These are phyloP conservation scores for Sextonia rubra DNA, from an alignment of 164 flowering plant species.

Conservation along the genomic window DNA sequence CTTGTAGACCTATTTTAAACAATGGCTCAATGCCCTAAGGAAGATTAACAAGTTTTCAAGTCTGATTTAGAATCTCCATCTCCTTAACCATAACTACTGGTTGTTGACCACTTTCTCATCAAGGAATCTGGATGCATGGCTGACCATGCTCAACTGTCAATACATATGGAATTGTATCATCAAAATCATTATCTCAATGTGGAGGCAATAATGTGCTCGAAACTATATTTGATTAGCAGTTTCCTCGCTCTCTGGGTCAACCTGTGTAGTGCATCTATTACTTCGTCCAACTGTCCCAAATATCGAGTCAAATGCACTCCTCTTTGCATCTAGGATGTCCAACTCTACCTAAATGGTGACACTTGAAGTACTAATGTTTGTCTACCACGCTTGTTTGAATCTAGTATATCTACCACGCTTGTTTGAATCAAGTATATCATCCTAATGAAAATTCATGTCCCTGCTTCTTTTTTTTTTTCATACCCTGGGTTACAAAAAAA, in stretches of 20 bases:
- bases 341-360: no score
- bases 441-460: neutral
- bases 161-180: neutral
- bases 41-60: neutral
- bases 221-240: no score
- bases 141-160: no score
- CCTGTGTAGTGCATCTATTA: no score
- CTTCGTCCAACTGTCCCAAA: neutral
- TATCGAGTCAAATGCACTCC: no score
- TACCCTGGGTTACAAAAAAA: no score
- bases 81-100: neutral
- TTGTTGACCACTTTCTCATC: neutral
- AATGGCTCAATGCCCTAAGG: neutral
- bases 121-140: neutral
- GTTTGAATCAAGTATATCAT: neutral
- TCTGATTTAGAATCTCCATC: neutral
- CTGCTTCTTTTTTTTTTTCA: no score
- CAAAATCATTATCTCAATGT: no score
- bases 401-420: no score
- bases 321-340: no score
- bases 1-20: neutral
- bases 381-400: neutral
- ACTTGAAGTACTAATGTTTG: neutral
- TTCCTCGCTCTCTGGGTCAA: neutral
- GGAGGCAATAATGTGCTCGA: no score